These are phyloP conservation scores for Plenodomus lindquistii DNA, from an alignment of 2,329 filamentous ascomycete species.

Conservation along the genomic window DNA sequence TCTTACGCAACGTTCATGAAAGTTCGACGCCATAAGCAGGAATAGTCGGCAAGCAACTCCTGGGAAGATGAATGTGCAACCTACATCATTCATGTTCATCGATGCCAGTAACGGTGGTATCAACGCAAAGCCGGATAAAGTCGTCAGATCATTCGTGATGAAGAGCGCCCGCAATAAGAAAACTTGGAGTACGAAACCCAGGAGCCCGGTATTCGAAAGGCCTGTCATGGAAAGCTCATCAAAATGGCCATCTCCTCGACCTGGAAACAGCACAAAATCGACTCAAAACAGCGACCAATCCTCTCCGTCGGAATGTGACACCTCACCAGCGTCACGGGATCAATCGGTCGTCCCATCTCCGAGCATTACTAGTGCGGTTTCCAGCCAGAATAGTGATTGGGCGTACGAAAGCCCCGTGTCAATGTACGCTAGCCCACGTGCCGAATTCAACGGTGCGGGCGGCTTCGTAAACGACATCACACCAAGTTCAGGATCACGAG, in stretches of 20 bases:
- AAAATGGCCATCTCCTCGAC: constrained; percentile 1
- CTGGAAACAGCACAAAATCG: constrained; percentile 3
- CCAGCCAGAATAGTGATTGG: constrained; percentile 11
- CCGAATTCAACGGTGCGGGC: constrained; percentile 2
- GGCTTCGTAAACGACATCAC: constrained; percentile 15
- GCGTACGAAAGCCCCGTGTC: constrained; percentile 19
- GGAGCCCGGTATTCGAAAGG: constrained; percentile 18
- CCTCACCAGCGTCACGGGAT: constrained; percentile 9
- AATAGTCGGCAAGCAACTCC: constrained; percentile 1
- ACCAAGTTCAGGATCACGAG: constrained; percentile 7
- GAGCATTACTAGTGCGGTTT: constrained; percentile 17
- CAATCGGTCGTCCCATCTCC: constrained; percentile 15
- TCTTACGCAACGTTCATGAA: constrained; percentile 11
- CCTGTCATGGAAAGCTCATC: not conserved
- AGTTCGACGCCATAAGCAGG: constrained; percentile 4
- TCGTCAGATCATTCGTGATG: constrained; percentile 44
- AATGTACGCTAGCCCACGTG: constrained; percentile 17
- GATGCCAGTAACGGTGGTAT: constrained; percentile 34
- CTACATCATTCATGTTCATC: constrained; percentile 41
- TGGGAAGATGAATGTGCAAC: constrained; percentile 13
- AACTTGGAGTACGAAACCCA: constrained; percentile 38
- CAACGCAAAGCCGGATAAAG: constrained; percentile 37
- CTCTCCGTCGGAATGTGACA: constrained; percentile 1
- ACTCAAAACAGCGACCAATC: not conserved
- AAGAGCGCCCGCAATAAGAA: constrained; percentile 37